Evolutionary conservation across 2,329 filamentous ascomycete species (phyloP), one percentile per base, ranked within the genome.

Genomic region (Claviceps capensis): DNA sequence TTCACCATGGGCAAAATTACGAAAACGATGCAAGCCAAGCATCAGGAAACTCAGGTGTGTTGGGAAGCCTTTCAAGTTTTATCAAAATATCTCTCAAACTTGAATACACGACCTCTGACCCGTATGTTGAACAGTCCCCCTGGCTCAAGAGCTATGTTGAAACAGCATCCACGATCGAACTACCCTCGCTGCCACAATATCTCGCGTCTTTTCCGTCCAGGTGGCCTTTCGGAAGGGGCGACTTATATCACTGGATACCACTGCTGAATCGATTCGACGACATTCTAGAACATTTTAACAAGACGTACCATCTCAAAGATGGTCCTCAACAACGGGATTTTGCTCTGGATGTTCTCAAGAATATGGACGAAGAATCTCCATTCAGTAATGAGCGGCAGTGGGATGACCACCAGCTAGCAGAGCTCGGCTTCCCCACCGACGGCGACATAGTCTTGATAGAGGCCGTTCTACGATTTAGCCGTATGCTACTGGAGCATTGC

Each of bases 191-290:
- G 58, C 87, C 88, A 59, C 72, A 79, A 60, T 80, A 85, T 59
- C 84, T 98, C 58, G 76, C 77, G 60, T 79, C 78, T 52, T 97
- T 97, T 65, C 89, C 91, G 53, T 83, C 83, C 57, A 77, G 84
- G 77, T 98, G 93, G 93, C 89, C 90, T 2, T 95, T 97, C 63
- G 91, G 91, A 41, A 82, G 91, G 66, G 94, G 93, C 55, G 93
- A 98, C 66, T 74, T 97, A 34, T 97, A 97, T 66, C 91, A 98
- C 74, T 98, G 94, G 94, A 96, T 98, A 59, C 84, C 87, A 30
- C 78, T 95, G 23, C 72, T 98, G 54, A 95, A 98, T 67, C 84
- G 89, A 53, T 97, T 98, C 68, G 93, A 98, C 68, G 81, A 79
- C 62, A 82, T 97, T 57, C 73, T 98, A 42, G 88, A 95, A 60